Conservation (phyloP, 768 basidiomycete genomes). For the Asterophora parasitica region DNA sequence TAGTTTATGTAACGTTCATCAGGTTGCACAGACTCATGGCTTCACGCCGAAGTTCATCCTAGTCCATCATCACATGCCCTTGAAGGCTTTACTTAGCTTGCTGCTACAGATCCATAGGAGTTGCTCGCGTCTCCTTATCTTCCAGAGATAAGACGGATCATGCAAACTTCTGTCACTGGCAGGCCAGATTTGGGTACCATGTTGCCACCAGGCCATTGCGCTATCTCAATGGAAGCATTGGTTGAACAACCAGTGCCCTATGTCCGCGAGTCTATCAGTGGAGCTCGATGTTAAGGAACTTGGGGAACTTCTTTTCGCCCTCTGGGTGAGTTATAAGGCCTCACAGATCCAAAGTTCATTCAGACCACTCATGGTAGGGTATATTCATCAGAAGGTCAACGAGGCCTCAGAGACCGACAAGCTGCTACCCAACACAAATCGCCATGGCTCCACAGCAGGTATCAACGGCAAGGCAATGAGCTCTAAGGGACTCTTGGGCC, state of each 20-base stretch:
- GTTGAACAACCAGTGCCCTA: background rate
- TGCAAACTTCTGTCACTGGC: background rate
- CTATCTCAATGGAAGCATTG: background rate
- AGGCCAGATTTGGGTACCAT: background rate
- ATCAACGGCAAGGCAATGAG: no score
- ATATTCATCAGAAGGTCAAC: background rate
- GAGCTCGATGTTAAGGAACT: background rate
- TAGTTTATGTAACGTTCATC: no score
- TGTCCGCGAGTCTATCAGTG: background rate
- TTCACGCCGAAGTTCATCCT: no score
- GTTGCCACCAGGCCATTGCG: background rate
- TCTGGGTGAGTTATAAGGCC: background rate
- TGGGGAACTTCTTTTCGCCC: background rate
- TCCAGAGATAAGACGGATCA: background rate
- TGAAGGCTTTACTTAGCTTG: no score
- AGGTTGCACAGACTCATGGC: no score
- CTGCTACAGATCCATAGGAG: no score
- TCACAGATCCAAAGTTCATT: background rate
- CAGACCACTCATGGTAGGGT: background rate
- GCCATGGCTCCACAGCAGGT: background rate
- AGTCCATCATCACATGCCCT: no score
- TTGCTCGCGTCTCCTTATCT: background rate
- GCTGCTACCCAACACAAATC: background rate
- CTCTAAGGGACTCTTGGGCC: no score
- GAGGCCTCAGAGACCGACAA: slow-evolving; percentile 8